phyloP scores from a whole-genome alignment of 2,329 filamentous ascomycete genomes.

The Zopfia rhizophila region DNA sequence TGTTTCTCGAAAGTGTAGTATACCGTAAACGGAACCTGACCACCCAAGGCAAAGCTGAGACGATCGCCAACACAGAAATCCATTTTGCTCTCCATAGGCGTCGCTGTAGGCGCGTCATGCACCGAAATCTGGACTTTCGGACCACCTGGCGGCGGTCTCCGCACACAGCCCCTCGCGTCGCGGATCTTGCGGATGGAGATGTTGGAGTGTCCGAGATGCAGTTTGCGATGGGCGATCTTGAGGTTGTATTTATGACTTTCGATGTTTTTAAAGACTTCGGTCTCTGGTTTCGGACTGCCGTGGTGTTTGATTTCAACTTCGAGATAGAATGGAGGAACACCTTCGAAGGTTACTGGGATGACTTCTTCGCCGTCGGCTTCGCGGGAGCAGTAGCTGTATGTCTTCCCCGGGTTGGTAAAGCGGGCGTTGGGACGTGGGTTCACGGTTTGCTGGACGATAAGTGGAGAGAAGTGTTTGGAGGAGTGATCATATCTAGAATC shows the following conservation, averaged over 20 bases:
- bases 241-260: conserved; percentile 78
- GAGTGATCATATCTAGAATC: conserved; percentile 88
- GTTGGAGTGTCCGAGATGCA: conserved; percentile 89
- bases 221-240: conserved; percentile 82
- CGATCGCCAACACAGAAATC: conserved; percentile 98
- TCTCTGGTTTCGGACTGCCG: conserved; percentile 79
- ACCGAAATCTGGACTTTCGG: conserved; percentile 90
- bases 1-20: conserved; percentile 88
- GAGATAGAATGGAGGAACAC: conserved; percentile 85
- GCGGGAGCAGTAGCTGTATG: conserved; percentile 93
- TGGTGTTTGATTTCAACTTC: conserved; percentile 96
- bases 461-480: conserved; percentile 69
- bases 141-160: conserved; percentile 71
- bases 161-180: conserved; percentile 86
- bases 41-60: conserved; percentile 89
- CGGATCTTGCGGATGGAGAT: conserved; percentile 90
- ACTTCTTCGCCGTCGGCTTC: conserved; percentile 83
- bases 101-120: conserved; percentile 91
- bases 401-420: conserved; percentile 88
- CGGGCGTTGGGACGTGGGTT: conserved; percentile 83
- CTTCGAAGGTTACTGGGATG: conserved; percentile 86
- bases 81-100: conserved; percentile 81
- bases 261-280: conserved; percentile 84
- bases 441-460: conserved; percentile 83
- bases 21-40: conserved; percentile 90